Percentiles rank a stretch among this genome's conserved stretches.
Conservation (phyloP, 2,329 filamentous ascomycete genomes). For the Lithohypha guttulata region DNA sequence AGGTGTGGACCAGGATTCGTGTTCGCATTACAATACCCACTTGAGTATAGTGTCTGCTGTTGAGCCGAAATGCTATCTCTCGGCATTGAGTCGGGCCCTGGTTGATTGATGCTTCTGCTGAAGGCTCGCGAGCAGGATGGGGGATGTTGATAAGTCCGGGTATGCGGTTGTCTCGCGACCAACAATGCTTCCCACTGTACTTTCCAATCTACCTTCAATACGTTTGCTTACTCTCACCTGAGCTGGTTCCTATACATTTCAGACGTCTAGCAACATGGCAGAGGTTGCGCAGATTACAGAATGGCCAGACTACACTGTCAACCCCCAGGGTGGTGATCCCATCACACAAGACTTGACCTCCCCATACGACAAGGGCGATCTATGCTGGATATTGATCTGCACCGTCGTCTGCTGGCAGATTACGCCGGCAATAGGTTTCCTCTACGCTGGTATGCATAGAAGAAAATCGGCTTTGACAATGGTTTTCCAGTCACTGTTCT, state of each 20-base stretch:
- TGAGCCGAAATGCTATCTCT: too few relatives aligned
- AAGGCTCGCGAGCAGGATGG: too few relatives aligned
- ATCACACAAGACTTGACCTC: conserved; percentile 15
- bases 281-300: conserved; percentile 12
- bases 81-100: too few relatives aligned
- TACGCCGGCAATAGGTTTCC: conserved; percentile 54
- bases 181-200: too few relatives aligned
- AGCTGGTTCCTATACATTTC: neutral
- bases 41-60: too few relatives aligned
- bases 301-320: conserved; percentile 15
- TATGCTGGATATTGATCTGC: conserved; percentile 16
- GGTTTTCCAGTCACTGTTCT: conserved; percentile 52
- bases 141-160: too few relatives aligned
- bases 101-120: too few relatives aligned
- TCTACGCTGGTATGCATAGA: conserved; percentile 53
- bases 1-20: too few relatives aligned
- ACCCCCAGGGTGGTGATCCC: conserved; percentile 14
- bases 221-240: neutral
- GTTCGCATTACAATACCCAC: too few relatives aligned
- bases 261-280: neutral
- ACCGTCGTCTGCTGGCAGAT: conserved; percentile 58
- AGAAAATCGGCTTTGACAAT: conserved; percentile 52
- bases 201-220: too few relatives aligned
- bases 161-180: too few relatives aligned
- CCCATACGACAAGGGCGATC: conserved; percentile 16